Percentiles rank a stretch among this genome's conserved stretches.
phyloP scores from a whole-genome alignment of 257 asterid genomes.

The Plantago elongata region DNA sequence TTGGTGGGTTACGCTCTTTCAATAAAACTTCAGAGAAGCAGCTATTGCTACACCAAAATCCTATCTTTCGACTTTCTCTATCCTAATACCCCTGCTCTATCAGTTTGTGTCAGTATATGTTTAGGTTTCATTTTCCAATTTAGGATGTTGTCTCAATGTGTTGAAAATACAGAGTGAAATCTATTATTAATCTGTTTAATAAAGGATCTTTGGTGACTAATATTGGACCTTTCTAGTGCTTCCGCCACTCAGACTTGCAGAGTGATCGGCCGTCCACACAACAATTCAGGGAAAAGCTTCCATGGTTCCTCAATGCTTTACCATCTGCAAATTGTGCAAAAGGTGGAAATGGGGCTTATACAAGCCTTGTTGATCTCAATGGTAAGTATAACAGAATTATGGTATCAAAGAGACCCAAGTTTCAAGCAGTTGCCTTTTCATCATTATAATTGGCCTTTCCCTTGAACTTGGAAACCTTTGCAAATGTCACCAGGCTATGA shows the following conservation, averaged over 20 bases:
- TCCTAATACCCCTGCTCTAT: too few relatives aligned
- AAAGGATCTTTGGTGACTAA: constrained; percentile 20
- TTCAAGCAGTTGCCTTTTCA: neutral
- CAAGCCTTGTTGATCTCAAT: constrained; percentile 72
- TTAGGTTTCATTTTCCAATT: too few relatives aligned
- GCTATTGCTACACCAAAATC: too few relatives aligned
- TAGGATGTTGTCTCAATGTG: too few relatives aligned
- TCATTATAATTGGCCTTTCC: constrained; percentile 5
- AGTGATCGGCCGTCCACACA: constrained; percentile 77
- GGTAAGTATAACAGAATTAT: constrained; percentile 34
- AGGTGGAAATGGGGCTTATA: constrained; percentile 96
- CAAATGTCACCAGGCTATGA: constrained; percentile 55
- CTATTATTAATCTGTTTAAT: too few relatives aligned
- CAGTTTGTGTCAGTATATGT: neutral
- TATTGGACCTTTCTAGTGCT: constrained; percentile 59
- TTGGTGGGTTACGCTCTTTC: too few relatives aligned
- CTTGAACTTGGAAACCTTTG: constrained; percentile 18
- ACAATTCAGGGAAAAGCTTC: constrained; percentile 85
- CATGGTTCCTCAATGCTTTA: constrained; percentile 91
- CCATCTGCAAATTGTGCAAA: constrained; percentile 98
- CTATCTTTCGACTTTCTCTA: too few relatives aligned
- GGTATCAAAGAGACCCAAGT: neutral
- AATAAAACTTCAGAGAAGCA: too few relatives aligned
- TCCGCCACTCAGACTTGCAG: constrained; percentile 79
- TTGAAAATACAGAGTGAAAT: too few relatives aligned